A percentile compares a stretch with the other conserved stretches of the same genome.
Evolutionary conservation across 768 basidiomycete genomes (phyloP).

Genomic region (Suillus brevipes): DNA sequence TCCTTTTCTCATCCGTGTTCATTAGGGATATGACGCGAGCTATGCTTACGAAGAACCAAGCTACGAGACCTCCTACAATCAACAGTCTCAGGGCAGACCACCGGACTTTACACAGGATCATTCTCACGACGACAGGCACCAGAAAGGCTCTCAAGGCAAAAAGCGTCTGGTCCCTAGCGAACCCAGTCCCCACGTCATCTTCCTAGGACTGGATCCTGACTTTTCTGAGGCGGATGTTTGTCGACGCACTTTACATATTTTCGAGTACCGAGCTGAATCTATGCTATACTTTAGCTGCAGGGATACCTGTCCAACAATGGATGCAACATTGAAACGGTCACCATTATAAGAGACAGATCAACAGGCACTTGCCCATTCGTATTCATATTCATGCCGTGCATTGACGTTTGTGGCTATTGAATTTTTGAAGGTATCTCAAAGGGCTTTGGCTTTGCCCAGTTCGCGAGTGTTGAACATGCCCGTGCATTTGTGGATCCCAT

Average conservation of each 20-base stretch:
- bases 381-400: conserved; percentile 64
- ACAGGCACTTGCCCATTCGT: conserved; percentile 92
- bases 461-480: conserved; percentile 82
- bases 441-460: conserved; percentile 97
- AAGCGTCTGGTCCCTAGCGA: conserved; percentile 83
- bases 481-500: conserved; percentile 87
- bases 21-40: conserved; percentile 52
- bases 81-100: conserved; percentile 31
- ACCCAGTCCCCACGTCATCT: conserved; percentile 91
- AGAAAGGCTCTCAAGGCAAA: conserved; percentile 50
- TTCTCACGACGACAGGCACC: conserved; percentile 50
- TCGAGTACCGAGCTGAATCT: conserved; percentile 38
- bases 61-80: conserved; percentile 35
- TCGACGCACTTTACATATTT: conserved; percentile 38
- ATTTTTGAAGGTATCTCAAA: conserved; percentile 87
- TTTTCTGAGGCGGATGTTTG: conserved; percentile 92
- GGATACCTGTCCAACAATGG: conserved; percentile 71
- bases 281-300: conserved; percentile 62
- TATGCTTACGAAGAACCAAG: conserved; percentile 50
- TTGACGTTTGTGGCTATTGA: conserved; percentile 71
- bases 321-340: conserved; percentile 82
- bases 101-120: conserved; percentile 43
- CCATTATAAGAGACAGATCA: conserved; percentile 94
- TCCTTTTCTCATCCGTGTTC: conserved; percentile 12
- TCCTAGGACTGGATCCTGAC: conserved; percentile 89